phyloP scores from a whole-genome alignment of 176 grass and related monocot genomes.

The Phyllostachys edulis region DNA sequence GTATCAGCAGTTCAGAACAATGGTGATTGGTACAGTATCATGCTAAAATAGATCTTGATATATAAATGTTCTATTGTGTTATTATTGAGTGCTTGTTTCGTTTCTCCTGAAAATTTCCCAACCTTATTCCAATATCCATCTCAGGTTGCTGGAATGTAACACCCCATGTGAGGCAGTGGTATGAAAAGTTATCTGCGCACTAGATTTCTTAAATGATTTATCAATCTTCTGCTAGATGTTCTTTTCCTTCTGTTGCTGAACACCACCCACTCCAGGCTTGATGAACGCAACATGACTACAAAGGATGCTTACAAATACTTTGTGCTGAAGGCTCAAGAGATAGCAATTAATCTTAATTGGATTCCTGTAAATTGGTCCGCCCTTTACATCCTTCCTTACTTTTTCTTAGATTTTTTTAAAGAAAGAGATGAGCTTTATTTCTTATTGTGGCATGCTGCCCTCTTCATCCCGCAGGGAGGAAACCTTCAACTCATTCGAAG shows the following conservation, averaged over 20 bases:
- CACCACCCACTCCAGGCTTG: conserved; percentile 52
- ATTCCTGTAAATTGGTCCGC: conserved; percentile 86
- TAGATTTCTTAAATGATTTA: conserved; percentile 8
- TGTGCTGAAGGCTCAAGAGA: conserved; percentile 80
- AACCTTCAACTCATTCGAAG: conserved; percentile 89
- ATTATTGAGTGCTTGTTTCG: not conserved
- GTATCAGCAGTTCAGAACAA: not conserved
- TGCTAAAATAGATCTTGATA: not conserved
- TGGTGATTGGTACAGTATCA: not conserved
- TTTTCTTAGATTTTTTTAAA: not conserved
- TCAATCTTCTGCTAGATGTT: not conserved
- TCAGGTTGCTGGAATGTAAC: conserved; percentile 91
- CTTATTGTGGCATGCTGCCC: not conserved
- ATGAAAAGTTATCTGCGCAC: conserved; percentile 33
- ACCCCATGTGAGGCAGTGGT: conserved; percentile 88
- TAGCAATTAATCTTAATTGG: conserved; percentile 76
- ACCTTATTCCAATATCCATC: conserved; percentile 24
- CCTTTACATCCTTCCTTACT: not conserved
- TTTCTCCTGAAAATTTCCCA: not conserved
- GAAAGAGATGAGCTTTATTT: not conserved
- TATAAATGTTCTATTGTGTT: not conserved
- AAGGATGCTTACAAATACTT: conserved; percentile 97
- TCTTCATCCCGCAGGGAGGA: conserved; percentile 72
- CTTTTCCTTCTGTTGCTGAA: conserved; percentile 12
- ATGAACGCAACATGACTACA: conserved; percentile 77